Percentiles rank a stretch among this genome's conserved stretches.
These are phyloP conservation scores for Iberis pinnata DNA, from an alignment of 345 rosid species.

Conservation along the genomic window DNA sequence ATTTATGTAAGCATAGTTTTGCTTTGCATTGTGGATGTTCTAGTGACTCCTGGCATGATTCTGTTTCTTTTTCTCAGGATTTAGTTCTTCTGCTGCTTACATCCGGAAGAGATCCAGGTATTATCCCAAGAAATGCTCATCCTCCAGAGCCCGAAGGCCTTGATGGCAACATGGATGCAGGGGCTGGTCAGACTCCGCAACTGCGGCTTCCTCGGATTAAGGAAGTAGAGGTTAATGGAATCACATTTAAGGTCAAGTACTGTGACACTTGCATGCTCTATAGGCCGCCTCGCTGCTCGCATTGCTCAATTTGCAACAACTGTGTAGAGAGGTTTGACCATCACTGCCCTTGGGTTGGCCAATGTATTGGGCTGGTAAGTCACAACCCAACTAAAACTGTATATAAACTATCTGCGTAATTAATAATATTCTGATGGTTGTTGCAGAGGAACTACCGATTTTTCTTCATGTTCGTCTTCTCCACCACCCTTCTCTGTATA, in stretches of 20 bases:
- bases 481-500: constrained; percentile 77
- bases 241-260: constrained; percentile 70
- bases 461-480: constrained; percentile 94
- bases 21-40: not conserved
- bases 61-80: constrained; percentile 45
- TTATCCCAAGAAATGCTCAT: constrained; percentile 84
- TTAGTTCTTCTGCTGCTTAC: constrained; percentile 77
- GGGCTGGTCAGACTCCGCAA: constrained; percentile 73
- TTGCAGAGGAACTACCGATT: constrained; percentile 95
- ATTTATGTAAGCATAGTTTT: constrained; percentile 44
- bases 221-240: constrained; percentile 79
- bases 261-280: constrained; percentile 99
- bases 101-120: constrained; percentile 98
- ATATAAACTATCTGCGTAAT: not conserved
- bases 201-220: constrained; percentile 76
- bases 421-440: constrained; percentile 7
- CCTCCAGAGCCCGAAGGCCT: constrained; percentile 88
- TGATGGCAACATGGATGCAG: constrained; percentile 51
- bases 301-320: constrained; percentile 98
- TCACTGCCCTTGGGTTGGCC: constrained; percentile 99
- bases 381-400: constrained; percentile 5
- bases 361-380: constrained; percentile 90
- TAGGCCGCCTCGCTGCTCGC: constrained; percentile 96
- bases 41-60: too few relatives aligned
- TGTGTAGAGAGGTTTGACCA: constrained; percentile 96